These are phyloP conservation scores for Tulasnella sp. DNA, from an alignment of 768 basidiomycete genomes.

Conservation along the genomic window DNA sequence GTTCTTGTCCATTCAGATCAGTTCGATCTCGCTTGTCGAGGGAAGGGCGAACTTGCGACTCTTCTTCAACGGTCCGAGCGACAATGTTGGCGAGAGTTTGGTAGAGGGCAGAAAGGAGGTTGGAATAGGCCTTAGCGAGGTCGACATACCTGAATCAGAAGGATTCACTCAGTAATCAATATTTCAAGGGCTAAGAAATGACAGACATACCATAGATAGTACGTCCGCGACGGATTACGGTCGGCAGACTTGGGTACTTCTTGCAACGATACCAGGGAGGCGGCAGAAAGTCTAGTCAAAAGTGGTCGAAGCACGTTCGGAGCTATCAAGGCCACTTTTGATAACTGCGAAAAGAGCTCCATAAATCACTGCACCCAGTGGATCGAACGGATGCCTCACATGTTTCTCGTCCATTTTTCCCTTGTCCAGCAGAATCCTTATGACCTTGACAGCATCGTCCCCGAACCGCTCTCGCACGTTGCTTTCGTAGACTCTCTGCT, in stretches of 20 bases:
- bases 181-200: neutral
- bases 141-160: constrained; percentile 68
- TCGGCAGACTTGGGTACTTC: constrained; percentile 88
- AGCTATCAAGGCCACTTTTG: constrained; percentile 87
- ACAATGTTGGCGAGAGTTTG: constrained; percentile 85
- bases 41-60: constrained; percentile 61
- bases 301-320: constrained; percentile 76
- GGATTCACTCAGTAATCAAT: constrained; percentile 3
- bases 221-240: constrained; percentile 76
- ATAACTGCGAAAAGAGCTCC: constrained; percentile 45
- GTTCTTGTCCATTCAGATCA: constrained; percentile 63
- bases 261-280: constrained; percentile 80
- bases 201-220: constrained; percentile 71
- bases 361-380: neutral
- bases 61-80: constrained; percentile 59
- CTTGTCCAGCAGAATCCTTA: constrained; percentile 63
- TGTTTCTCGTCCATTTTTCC: constrained; percentile 95
- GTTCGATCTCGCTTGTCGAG: constrained; percentile 68
- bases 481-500: constrained; percentile 60
- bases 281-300: constrained; percentile 63
- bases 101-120: constrained; percentile 67
- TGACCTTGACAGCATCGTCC: constrained; percentile 66
- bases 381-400: constrained; percentile 34
- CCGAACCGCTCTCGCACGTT: constrained; percentile 77
- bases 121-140: constrained; percentile 66